phyloP scores from a whole-genome alignment of 164 flowering plant genomes.

The Vitis rotundifolia region DNA sequence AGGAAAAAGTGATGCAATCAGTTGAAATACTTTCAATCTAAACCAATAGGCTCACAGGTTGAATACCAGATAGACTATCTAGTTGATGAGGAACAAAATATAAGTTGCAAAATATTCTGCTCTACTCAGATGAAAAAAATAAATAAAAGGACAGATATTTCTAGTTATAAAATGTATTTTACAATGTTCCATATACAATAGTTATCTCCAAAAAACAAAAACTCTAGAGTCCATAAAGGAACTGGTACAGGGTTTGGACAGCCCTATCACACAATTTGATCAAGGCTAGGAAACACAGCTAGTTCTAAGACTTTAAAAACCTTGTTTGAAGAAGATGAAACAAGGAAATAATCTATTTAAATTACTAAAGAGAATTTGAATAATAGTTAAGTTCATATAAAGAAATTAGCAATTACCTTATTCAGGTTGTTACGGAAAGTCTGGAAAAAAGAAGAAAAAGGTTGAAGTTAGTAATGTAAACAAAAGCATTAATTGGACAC shows the following conservation, averaged over 20 bases:
- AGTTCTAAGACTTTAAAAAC: background rate
- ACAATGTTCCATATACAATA: too few relatives aligned
- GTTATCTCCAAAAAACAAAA: too few relatives aligned
- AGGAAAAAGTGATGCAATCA: background rate
- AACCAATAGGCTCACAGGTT: background rate
- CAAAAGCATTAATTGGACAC: background rate
- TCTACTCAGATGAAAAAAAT: too few relatives aligned
- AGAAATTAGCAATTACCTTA: conserved; percentile 56
- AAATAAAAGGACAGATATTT: too few relatives aligned
- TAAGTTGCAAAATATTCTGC: conserved; percentile 14
- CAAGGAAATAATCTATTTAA: background rate
- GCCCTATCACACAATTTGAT: background rate
- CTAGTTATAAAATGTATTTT: too few relatives aligned
- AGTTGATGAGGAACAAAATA: too few relatives aligned
- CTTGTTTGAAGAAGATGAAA: conserved; percentile 1
- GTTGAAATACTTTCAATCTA: background rate
- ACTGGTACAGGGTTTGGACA: background rate
- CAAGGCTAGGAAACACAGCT: background rate
- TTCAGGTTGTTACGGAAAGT: conserved; percentile 96
- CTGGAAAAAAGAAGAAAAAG: conserved; percentile 36
- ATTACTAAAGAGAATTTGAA: background rate
- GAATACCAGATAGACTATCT: too few relatives aligned
- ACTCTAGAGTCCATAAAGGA: background rate
- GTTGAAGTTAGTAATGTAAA: conserved; percentile 11
- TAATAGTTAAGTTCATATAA: background rate